Conservation (phyloP, 805 yeast species). For the Pichia thaimueangensis region DNA sequence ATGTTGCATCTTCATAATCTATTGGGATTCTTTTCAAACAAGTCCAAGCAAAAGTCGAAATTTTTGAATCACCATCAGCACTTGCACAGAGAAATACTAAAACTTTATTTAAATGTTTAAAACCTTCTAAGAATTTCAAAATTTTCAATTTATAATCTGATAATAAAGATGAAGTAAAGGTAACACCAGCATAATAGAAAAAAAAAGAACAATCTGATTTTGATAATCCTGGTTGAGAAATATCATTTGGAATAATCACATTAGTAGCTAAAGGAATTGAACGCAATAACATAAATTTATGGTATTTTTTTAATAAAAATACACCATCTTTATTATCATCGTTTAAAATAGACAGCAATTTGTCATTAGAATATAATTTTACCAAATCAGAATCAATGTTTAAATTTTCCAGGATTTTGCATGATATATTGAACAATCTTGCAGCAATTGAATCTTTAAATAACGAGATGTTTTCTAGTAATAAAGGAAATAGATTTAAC, state of each 20-base stretch:
- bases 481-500: conserved; percentile 38
- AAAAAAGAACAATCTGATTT: conserved; percentile 52
- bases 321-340: conserved; percentile 33
- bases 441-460: conserved; percentile 34
- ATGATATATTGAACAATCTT: conserved; percentile 53
- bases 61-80: conserved; percentile 48
- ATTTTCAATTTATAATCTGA: conserved; percentile 35
- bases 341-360: conserved; percentile 26
- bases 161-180: conserved; percentile 46
- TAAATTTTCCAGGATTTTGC: conserved; percentile 38
- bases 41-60: conserved; percentile 50
- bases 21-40: conserved; percentile 42
- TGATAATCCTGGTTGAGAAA: conserved; percentile 60
- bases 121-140: conserved; percentile 35
- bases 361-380: conserved; percentile 29
- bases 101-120: conserved; percentile 33
- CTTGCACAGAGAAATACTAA: conserved; percentile 52
- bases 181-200: conserved; percentile 61
- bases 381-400: not conserved
- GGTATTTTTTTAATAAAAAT: conserved; percentile 42
- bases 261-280: conserved; percentile 36
- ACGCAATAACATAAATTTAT: conserved; percentile 50
- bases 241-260: conserved; percentile 37
- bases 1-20: conserved; percentile 43
- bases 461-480: conserved; percentile 40